These are phyloP conservation scores for Pseudonectria foliicola DNA, from an alignment of 2,329 filamentous ascomycete species.

Conservation along the genomic window DNA sequence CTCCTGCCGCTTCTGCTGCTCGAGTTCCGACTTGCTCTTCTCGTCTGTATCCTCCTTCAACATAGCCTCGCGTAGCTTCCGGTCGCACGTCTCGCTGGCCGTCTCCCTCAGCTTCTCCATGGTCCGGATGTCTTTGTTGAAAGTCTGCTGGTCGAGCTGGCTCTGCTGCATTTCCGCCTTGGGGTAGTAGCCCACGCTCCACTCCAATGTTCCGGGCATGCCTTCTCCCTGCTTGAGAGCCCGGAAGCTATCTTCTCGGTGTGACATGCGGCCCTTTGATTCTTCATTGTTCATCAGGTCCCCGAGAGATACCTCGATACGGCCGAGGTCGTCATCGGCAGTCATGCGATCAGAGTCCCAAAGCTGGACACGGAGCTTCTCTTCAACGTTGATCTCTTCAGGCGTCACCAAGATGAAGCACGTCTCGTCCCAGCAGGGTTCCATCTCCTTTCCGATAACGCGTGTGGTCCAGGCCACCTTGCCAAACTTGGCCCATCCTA, in stretches of 20 bases:
- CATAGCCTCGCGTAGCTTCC: conserved; percentile 58
- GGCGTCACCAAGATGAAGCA: conserved; percentile 61
- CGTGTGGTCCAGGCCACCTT: conserved; percentile 54
- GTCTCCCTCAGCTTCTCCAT: conserved; percentile 53
- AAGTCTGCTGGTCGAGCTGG: conserved; percentile 55
- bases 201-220: conserved; percentile 62
- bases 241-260: conserved; percentile 58
- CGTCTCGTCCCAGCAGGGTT: conserved; percentile 65
- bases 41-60: conserved; percentile 36
- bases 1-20: conserved; percentile 63
- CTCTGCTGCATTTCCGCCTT: conserved; percentile 57
- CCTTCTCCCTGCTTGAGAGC: conserved; percentile 57
- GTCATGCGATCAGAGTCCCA: conserved; percentile 71
- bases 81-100: conserved; percentile 45
- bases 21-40: conserved; percentile 53
- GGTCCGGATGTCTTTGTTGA: conserved; percentile 49
- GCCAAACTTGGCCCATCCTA: conserved; percentile 74
- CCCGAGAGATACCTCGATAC: conserved; percentile 63
- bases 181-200: conserved; percentile 65
- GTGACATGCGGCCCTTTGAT: conserved; percentile 54
- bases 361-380: conserved; percentile 61
- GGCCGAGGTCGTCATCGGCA: conserved; percentile 67
- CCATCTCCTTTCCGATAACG: conserved; percentile 56
- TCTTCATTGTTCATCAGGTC: conserved; percentile 52
- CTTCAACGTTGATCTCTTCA: conserved; percentile 65